Base-by-base conservation (phyloP, 257 asterid species). In the Cordia subcordata region DNA sequence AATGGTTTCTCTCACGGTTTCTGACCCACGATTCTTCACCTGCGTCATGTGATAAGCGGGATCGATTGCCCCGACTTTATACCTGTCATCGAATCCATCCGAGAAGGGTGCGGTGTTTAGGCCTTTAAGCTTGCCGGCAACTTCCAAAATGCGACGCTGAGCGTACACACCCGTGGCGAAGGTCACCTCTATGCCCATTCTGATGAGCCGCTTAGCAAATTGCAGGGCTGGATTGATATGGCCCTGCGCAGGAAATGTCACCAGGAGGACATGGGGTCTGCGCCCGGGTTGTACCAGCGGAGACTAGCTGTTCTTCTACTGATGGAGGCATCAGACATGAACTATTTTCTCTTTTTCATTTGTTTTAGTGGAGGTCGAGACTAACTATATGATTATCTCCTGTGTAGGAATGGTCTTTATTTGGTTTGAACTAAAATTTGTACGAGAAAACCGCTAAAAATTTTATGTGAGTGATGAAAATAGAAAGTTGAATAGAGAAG, bases 181-280 rank as follows among this genome's bases (percentile, higher is more conserved):
- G 59, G 94, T 89, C 72, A 82, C 92, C 0, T 67, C 27, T 8
- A 64, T 60, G 57, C 93, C 90, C 61, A 72, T 49, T 67, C 56
- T 33, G 55, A 73, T 39, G 1, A 85, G 84, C 20, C 55, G 52
- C 60, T 83, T 75, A 50, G 93, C 83, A 13, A 83, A 78, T 0
- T 74, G 85, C 14, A 85, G 88, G 40, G 85, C 14, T 0, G 96
- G 96, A 52, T 88, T 88, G 67, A 88, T 74, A 37, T 88, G 94
- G 59, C 95, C 90, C 57, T 82, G 96, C 0, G 68, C 78, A 0
- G 94, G 79, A 16, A 72, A 74, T 14, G 88, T 71, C 0, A 88
- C 57, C 0, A 88, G 52, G 42, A 83, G 69, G 47, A 83, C 74
- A 67, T 84, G 88, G 32, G 47, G 47, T 42, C 15, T 42, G 47